These are phyloP conservation scores for Digitaria exilis DNA, from an alignment of 202 grass and related monocot species.

Conservation along the genomic window DNA sequence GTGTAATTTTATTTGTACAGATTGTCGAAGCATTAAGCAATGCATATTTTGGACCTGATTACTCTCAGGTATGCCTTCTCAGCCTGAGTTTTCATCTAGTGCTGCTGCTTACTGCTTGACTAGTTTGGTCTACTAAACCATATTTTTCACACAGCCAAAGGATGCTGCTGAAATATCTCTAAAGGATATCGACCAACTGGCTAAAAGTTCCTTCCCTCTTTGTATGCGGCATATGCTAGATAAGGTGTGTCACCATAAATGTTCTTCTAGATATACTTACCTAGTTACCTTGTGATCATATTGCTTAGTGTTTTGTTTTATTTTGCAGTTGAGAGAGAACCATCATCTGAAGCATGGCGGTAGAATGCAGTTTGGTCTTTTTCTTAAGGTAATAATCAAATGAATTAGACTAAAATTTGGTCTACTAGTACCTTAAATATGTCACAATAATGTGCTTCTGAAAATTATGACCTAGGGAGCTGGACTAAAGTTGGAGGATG, in stretches of 20 bases:
- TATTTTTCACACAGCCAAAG: slow-evolving; percentile 59
- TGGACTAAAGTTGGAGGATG: slow-evolving; percentile 93
- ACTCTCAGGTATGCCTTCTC: slow-evolving; percentile 70
- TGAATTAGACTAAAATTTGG: slow-evolving; percentile 3
- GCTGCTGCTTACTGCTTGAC: slow-evolving; percentile 11
- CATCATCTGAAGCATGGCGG: slow-evolving; percentile 98
- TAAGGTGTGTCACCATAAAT: slow-evolving; percentile 62
- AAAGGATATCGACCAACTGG: slow-evolving; percentile 91
- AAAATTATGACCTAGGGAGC: slow-evolving; percentile 67
- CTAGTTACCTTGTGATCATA: slow-evolving; percentile 29
- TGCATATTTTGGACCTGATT: slow-evolving; percentile 97
- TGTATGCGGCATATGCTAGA: slow-evolving; percentile 96
- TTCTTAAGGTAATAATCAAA: slow-evolving; percentile 82
- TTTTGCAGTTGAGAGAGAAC: slow-evolving; percentile 83
- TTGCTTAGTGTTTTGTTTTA: slow-evolving; percentile 39
- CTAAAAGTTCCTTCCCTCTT: slow-evolving; percentile 89
- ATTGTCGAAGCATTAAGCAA: slow-evolving; percentile 97
- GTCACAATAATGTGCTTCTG: not conserved
- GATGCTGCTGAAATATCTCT: slow-evolving; percentile 79
- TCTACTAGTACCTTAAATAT: slow-evolving; percentile 4
- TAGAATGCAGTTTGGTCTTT: slow-evolving; percentile 96
- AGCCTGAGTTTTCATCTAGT: slow-evolving; percentile 28
- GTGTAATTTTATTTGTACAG: slow-evolving; percentile 53
- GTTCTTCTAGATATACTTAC: slow-evolving; percentile 18
- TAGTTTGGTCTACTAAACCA: slow-evolving; percentile 19